Evolutionary conservation across 1,139 yeast genomes (phyloP), one percentile per base, ranked within the genome.

Genomic region (Kluyveromyces sp.): DNA sequence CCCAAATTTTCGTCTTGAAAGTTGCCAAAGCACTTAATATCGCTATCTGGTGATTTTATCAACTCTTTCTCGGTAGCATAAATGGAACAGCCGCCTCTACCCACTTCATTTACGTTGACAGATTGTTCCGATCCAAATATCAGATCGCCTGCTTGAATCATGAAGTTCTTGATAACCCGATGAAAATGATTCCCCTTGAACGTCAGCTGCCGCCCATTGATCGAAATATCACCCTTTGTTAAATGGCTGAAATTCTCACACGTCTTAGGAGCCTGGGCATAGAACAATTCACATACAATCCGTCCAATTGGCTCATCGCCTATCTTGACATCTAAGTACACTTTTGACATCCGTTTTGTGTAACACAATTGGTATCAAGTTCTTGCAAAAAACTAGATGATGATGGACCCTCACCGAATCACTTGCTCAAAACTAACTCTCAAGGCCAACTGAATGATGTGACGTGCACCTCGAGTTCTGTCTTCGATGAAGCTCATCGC

Each of bases 141-240:
- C 4, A 74, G 56, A 55, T 83, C 92, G 32, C 95, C 95, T 3
- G 82, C 83, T 58, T 85, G 95, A n/a, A 86, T 66, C 64, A 85
- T 75, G 56, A 84, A 87, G 59, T 83, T 87, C 50, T 80, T 83
- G 36, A 86, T 72, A 1, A 84, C 78, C 44, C 92, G 68, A 54
- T 83, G 87, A 61, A 87, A 79, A 22, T 63, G 65, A 36, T 74
- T 75, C 26, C 69, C 63, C 48, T 71, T 66, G 51, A 71, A 78
- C 3, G 67, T 56, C 28, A 68, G 52, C 7, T 46, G 47, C 9
- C 49, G 48, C 20, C 59, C 61, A 18, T 63, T 62, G n/a, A 64
- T 49, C 25, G 64, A 53, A 7, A 57, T 50, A 25, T 64, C 68
- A 6, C 71, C 69, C 34, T 57, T 54, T 51, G 80, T 73, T 16